Base-by-base conservation (phyloP, 768 basidiomycete genomes). In the Termitomyces titanicus region DNA sequence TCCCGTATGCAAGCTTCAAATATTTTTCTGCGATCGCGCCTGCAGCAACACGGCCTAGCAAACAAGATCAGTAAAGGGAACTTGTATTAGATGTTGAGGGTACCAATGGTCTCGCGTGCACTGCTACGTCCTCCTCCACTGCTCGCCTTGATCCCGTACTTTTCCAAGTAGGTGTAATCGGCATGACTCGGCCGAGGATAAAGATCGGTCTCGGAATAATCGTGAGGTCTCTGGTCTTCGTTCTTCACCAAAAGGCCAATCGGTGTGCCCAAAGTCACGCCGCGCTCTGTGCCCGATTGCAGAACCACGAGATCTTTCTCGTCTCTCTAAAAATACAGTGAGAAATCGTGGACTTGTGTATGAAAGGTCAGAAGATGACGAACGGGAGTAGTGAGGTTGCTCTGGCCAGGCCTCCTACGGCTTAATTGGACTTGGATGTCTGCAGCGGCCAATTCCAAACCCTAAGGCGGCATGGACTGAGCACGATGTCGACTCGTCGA, bases 1-100 rank as follows among this genome's bases (percentile, higher is more conserved):
- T 84, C 25, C 93, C 93, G 67, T 88, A 87, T 10, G 85, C 94
- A 50, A 83, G 70, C 62, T 85, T 91, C 51, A 99, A 81, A 72
- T 98, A 99, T 69, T 85, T 92, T 73, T 98, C 97, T 5, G 97
- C 97, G 64, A 99, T 98, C 11, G 97, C 94, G 33, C 97, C 97
- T 10, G 97, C 97, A 5, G 97, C 97, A 29, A 99, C 97, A 48
- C 97, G 90, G 25, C 92, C 92, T 94, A 63, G 44, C 58, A 53
- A 29, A 40, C 49, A 46, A 17, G 9, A 43, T 51, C 12, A 59
- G 46, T 49, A 31, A 54, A 55, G 29, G 15, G 13, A 53, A 22
- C 37, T 27, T 31, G 13, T 10, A 33, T 17, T 45, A 55, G 46
- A 49, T 38, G 9, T 47, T 46, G 12, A 52, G 60, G 70, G 48